Evolutionary conservation across 768 basidiomycete genomes (phyloP).

Genomic region (Amyloporia xantha): DNA sequence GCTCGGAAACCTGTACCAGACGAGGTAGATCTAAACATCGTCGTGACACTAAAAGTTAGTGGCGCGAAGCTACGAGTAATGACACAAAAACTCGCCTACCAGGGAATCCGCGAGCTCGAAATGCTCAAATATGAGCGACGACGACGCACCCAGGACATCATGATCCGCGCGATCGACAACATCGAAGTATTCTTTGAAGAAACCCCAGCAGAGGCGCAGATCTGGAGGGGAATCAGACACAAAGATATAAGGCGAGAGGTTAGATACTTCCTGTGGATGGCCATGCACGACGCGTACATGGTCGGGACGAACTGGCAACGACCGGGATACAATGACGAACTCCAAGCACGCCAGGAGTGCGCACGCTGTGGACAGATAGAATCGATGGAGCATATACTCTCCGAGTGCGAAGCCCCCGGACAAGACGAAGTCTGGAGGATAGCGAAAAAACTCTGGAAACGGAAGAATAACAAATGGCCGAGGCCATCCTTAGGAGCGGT

Average conservation of each 20-base stretch:
- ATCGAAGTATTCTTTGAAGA: neutral
- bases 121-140: neutral
- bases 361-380: no score
- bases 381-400: no score
- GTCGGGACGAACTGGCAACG: no score
- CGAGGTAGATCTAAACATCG: no score
- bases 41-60: neutral
- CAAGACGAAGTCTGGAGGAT: no score
- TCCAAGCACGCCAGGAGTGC: no score
- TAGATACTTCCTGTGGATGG: neutral
- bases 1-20: no score
- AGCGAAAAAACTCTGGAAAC: no score
- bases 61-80: neutral
- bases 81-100: neutral
- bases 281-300: neutral
- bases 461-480: no score
- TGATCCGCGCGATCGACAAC: neutral
- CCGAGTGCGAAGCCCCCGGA: no score
- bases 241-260: neutral
- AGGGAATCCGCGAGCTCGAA: neutral
- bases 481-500: no score
- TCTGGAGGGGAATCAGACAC: neutral
- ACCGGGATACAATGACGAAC: no score
- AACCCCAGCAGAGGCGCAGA: neutral
- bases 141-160: neutral